phyloP scores from a whole-genome alignment of 495 filamentous ascomycete species.

The Hypoxylon subgilvum region DNA sequence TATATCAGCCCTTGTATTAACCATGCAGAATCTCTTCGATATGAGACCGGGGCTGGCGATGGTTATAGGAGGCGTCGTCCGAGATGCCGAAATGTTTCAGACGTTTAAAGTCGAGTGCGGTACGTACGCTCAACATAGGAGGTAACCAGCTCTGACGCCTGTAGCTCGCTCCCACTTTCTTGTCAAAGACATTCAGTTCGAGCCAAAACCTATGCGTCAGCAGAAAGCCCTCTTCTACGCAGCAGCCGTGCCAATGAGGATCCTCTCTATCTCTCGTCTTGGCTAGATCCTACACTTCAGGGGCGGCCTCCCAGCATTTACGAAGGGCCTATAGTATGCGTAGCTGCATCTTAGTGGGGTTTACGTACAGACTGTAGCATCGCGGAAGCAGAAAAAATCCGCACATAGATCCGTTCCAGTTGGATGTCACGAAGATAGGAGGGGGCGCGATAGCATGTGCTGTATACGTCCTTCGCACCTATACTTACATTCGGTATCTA shows the following conservation, averaged over 20 bases:
- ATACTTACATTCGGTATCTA: too few species aligned
- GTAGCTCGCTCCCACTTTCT: constrained; percentile 48
- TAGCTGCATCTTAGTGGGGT: too few species aligned
- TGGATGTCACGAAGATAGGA: too few species aligned
- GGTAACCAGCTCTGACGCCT: neutral
- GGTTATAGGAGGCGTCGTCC: constrained; percentile 44
- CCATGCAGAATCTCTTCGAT: constrained; percentile 42
- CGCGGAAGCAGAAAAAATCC: too few species aligned
- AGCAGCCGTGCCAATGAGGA: constrained; percentile 57
- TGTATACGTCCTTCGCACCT: too few species aligned
- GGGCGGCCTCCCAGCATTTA: too few species aligned
- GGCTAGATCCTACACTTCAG: neutral
- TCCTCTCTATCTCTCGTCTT: constrained; percentile 34
- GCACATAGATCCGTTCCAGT: too few species aligned
- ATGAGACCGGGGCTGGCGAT: constrained; percentile 39
- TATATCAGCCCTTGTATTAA: constrained; percentile 44
- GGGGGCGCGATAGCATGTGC: too few species aligned
- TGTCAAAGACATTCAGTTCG: constrained; percentile 52
- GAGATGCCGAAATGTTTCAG: constrained; percentile 47
- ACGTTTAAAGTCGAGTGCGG: constrained; percentile 42
- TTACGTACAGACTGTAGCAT: too few species aligned
- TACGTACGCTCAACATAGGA: constrained; percentile 16
- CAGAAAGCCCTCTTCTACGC: constrained; percentile 66
- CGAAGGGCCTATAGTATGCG: too few species aligned
- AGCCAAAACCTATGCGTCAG: constrained; percentile 50